Percentiles rank a stretch among this genome's conserved stretches.
Evolutionary conservation across 2,329 filamentous ascomycete genomes (phyloP).

Genomic region (Diaporthe eres): DNA sequence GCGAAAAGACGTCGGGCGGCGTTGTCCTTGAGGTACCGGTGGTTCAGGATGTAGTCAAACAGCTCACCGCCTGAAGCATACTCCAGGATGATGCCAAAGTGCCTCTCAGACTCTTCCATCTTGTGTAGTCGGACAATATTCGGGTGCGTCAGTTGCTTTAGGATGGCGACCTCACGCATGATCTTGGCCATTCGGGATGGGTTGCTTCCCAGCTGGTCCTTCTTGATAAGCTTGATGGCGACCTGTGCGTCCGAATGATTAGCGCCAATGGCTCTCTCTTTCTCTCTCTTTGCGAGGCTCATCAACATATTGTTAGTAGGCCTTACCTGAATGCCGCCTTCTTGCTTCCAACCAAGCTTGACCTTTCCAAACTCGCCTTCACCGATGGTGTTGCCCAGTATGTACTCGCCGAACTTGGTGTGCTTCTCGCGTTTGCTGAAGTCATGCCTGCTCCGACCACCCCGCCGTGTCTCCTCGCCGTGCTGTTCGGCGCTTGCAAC

Average conservation of each 20-base stretch:
- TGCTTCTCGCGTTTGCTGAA: constrained; percentile 77
- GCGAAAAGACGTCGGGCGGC: constrained; percentile 92
- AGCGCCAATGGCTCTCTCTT: not conserved
- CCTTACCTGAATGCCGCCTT: constrained; percentile 84
- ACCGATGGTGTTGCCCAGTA: constrained; percentile 93
- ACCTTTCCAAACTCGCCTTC: constrained; percentile 99
- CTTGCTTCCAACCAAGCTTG: constrained; percentile 97
- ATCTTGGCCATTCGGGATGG: constrained; percentile 94
- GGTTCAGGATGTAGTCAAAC: constrained; percentile 98
- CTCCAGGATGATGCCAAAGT: constrained; percentile 98
- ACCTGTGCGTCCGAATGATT: constrained; percentile 67
- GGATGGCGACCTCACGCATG: constrained; percentile 94
- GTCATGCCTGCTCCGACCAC: constrained; percentile 71
- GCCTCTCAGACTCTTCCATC: constrained; percentile 97
- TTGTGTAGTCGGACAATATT: constrained; percentile 98
- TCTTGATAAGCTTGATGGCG: constrained; percentile 96
- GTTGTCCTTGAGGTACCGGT: constrained; percentile 95
- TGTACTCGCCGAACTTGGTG: constrained; percentile 95
- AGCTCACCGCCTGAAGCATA: constrained; percentile 98
- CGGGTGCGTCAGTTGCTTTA: constrained; percentile 88
- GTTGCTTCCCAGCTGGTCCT: constrained; percentile 90
- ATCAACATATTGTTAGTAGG: constrained; percentile 40
- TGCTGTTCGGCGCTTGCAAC: constrained; percentile 57
- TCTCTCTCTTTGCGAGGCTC: not conserved
- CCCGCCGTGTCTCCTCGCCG: constrained; percentile 62